phyloP scores from a whole-genome alignment of 2,329 filamentous ascomycete genomes.

The Paraconiothyrium sp. region DNA sequence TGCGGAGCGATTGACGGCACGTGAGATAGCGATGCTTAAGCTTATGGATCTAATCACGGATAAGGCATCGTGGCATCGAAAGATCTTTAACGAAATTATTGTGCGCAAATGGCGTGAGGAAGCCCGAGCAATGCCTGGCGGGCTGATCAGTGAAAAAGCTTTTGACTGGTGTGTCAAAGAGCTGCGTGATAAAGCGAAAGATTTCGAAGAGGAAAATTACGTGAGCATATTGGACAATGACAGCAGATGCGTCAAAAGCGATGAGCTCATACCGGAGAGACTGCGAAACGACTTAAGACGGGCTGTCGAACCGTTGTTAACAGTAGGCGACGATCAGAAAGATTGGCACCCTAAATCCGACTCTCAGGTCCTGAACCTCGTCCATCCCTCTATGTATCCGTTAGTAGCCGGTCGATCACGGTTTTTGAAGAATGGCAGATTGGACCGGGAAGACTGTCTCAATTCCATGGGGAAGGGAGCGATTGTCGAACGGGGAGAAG shows the following conservation, averaged over 20 bases:
- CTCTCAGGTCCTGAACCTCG: conserved; percentile 59
- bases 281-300: conserved; percentile 54
- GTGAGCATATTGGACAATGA: conserved; percentile 17
- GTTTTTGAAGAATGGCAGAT: conserved; percentile 20
- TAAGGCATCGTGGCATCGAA: conserved; percentile 51
- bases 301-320: conserved; percentile 59
- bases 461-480: conserved; percentile 19
- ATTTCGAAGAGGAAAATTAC: conserved; percentile 44
- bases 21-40: conserved; percentile 49
- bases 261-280: conserved; percentile 52
- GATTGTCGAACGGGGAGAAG: background rate
- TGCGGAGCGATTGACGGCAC: conserved; percentile 35
- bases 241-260: conserved; percentile 58
- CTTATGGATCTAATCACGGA: conserved; percentile 52
- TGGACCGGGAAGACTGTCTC: conserved; percentile 26
- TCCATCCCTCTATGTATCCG: conserved; percentile 72
- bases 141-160: conserved; percentile 4
- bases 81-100: conserved; percentile 45
- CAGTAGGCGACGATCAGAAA: conserved; percentile 58
- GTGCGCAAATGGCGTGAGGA: conserved; percentile 29
- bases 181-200: conserved; percentile 59
- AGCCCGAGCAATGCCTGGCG: conserved; percentile 9
- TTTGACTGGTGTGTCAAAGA: conserved; percentile 47
- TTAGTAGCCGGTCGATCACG: conserved; percentile 60
- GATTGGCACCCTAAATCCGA: conserved; percentile 70